Evolutionary conservation across 1,284 basidiomycete genomes (phyloP).

Genomic region (Ustilago cynodontis): DNA sequence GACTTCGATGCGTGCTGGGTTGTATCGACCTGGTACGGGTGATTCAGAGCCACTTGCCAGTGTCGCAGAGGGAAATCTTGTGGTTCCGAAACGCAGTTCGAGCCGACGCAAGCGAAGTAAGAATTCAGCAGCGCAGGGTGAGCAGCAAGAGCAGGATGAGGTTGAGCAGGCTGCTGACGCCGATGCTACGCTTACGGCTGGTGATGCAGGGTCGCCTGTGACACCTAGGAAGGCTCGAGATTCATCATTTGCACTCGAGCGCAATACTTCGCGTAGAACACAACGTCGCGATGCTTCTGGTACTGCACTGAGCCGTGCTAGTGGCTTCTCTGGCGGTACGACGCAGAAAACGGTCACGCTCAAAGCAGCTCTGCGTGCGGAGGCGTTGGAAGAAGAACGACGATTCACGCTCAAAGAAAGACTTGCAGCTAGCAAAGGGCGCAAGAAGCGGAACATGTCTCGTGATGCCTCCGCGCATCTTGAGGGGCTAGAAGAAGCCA

Average conservation of each 20-base stretch:
- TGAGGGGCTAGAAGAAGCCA: constrained; percentile 27
- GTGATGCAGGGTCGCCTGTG: background rate
- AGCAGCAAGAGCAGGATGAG: background rate
- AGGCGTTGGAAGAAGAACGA: constrained; percentile 62
- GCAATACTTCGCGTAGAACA: constrained; percentile 22
- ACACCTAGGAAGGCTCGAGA: constrained; percentile 25
- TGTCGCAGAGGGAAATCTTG: constrained; percentile 30
- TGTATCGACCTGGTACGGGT: constrained; percentile 33
- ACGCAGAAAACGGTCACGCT: constrained; percentile 54
- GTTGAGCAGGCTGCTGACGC: constrained; percentile 1
- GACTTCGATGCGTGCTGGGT: constrained; percentile 17
- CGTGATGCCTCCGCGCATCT: constrained; percentile 25
- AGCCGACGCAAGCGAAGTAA: constrained; percentile 25
- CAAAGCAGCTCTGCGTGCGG: constrained; percentile 56
- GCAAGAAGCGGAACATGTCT: constrained; percentile 35
- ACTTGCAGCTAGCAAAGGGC: constrained; percentile 24
- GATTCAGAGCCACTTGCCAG: constrained; percentile 36
- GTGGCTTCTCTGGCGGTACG: constrained; percentile 38
- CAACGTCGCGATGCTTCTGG: constrained; percentile 42
- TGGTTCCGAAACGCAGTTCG: constrained; percentile 40
- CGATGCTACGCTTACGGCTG: background rate
- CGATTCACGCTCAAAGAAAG: constrained; percentile 44
- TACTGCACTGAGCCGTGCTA: constrained; percentile 45
- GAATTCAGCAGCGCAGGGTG: background rate
- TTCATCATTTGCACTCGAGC: constrained; percentile 18